Base-by-base conservation (phyloP, 805 yeast species). In the Scheffersomyces stipitis region DNA sequence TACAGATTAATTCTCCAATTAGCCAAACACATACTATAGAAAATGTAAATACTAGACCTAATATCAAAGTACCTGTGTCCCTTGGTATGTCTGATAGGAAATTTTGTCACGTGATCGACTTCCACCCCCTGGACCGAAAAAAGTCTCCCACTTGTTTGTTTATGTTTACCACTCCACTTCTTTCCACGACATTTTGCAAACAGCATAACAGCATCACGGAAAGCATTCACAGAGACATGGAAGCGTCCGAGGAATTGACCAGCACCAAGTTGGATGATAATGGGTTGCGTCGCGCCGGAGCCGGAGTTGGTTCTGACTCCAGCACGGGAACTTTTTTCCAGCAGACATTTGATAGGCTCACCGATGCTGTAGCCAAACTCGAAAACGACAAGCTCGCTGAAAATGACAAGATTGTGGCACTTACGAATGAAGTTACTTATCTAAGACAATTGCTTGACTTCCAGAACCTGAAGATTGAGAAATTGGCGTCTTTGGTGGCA, bases 391-490 rank as follows among this genome's bases (percentile, higher is more conserved):
- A 31, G 34, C 12, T 13, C 12, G 9, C 60, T 9, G 70, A 64
- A 36, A 41, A 40, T 27, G 68, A 62, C 15, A 56, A 55, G 39
- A 39, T 61, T 3, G 39, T 46, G 17, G 29, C 53, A 15, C 37
- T 54, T 16, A 52, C 45, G 36, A 64, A 61, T 34, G 73, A 68
- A 34, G 48, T 68, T 30, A 56, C 57, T 15, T 64, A 60, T 38
- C 45, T 68, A 18, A 57, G 69, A 31, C 65, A 60, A 32, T 49
- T 66, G 15, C 47, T 68, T 12, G 70, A 64, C 17, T 64, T 58
- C 44, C 73, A 66, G 42, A 58, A 55, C 47, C 50, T 44, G 37
- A 64, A 64, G 45, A 58, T 68, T 31, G 72, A 66, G 31, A 66
- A 68, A 47, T 51, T 68, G 38, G 53, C 68, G 23, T 47, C 42